Percentiles rank a stretch among this genome's conserved stretches.
These are phyloP conservation scores for Aspergillus sp. DNA, from an alignment of 2,329 filamentous ascomycete genomes.

Conservation along the genomic window DNA sequence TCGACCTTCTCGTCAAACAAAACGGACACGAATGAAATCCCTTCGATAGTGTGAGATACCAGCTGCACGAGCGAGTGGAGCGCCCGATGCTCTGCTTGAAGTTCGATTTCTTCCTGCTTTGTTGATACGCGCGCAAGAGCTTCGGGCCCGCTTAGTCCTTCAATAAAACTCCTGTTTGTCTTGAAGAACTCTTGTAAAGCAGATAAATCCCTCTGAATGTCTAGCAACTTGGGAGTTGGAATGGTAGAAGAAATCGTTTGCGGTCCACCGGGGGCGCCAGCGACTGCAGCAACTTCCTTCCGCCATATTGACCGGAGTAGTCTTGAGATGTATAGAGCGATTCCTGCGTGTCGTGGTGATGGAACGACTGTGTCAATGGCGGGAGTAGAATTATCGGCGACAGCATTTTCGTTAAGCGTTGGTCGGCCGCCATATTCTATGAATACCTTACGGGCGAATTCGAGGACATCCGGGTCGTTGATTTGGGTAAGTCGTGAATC, in stretches of 20 bases:
- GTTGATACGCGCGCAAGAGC: constrained; percentile 75
- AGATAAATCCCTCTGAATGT: constrained; percentile 77
- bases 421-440: constrained; percentile 91
- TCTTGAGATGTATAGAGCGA: constrained; percentile 82
- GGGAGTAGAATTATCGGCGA: constrained; percentile 59
- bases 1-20: constrained; percentile 90
- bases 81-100: constrained; percentile 92
- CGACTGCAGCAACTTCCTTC: constrained; percentile 66
- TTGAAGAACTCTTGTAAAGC: constrained; percentile 78
- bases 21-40: constrained; percentile 92
- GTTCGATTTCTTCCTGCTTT: constrained; percentile 84
- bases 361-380: constrained; percentile 80
- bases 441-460: constrained; percentile 81
- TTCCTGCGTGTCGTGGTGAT: constrained; percentile 84
- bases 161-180: constrained; percentile 86
- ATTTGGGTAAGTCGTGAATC: constrained; percentile 69
- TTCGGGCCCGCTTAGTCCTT: constrained; percentile 87
- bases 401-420: constrained; percentile 74
- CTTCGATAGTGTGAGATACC: constrained; percentile 88
- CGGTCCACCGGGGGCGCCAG: constrained; percentile 56
- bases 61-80: constrained; percentile 82
- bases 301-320: constrained; percentile 90
- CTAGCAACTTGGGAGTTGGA: constrained; percentile 64
- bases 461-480: constrained; percentile 80
- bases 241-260: constrained; percentile 68